Base-by-base conservation (phyloP, 2,329 filamentous ascomycete species). In the Fusarium pseudonygamai region DNA sequence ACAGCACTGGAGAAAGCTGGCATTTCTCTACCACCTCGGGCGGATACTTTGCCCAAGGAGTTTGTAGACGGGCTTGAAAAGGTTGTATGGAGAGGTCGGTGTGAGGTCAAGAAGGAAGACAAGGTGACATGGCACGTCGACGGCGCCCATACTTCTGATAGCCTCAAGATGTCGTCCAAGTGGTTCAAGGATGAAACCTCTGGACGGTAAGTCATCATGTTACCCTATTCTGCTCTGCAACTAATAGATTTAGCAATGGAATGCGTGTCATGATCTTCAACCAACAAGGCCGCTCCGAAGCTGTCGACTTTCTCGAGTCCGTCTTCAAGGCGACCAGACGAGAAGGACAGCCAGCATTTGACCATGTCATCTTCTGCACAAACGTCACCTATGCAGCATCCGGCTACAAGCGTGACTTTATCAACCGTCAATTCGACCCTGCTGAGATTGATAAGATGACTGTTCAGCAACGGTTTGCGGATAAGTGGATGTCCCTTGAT, bases 141-240 rank as follows among this genome's bases (percentile, higher is more conserved):
- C 79, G 95, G 96, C 14, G 96, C 95, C 6, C 96, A 99, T 82
- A 99, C 96, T 0, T 87, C 93, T 7, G 96, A 98, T 79, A 98
- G 95, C 79, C 92, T 99, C 61, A 89, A 92, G 72, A 88, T 94
- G 73, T 94, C 94, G 9, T 92, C 92, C 1, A 88, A 89, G 70
- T 98, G 95, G 95, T 98, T 97, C 78, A 89, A 90, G 5, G 81
- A 81, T 15, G 85, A 88, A 76, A 84, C 79, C n/a, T 78, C 80
- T 36, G 68, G 67, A 53, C 78, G 76, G 80, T 81, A 77, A 63
- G 79, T 55, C n/a, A 18, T n/a, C 22, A 22, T 4, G 15, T 32
- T n/a, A 14, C 14, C n/a, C 9, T 13, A 16, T n/a, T 26, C 16
- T 16, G 50, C 18, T 28, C 18, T 36, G 40, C 9, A 42, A 24